Percentiles rank a stretch among this genome's conserved stretches.
Conservation (phyloP, 2,329 filamentous ascomycete genomes). For the Hyphodiscus sp. region DNA sequence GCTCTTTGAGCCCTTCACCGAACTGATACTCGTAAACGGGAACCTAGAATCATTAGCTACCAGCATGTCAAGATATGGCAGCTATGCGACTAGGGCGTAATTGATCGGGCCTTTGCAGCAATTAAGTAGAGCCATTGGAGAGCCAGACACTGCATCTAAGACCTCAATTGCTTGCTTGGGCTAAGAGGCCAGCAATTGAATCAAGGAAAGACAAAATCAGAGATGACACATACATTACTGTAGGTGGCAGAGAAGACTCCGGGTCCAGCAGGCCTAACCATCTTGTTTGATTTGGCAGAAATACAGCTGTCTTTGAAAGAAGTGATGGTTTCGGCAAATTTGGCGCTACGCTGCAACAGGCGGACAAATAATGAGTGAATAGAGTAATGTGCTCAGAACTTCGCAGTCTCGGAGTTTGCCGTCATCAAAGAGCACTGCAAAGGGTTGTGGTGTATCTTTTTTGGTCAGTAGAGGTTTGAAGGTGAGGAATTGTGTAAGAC, state of each 20-base stretch:
- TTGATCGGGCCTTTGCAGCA: too few species aligned
- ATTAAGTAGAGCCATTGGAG: not conserved
- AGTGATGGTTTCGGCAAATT: not conserved
- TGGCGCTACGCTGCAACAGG: not conserved
- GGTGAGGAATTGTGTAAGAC: not conserved
- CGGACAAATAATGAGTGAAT: too few species aligned
- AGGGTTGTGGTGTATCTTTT: not conserved
- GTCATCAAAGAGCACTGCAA: not conserved
- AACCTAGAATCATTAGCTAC: conserved; percentile 49
- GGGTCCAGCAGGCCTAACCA: conserved; percentile 28
- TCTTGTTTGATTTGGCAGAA: conserved; percentile 12
- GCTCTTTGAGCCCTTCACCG: conserved; percentile 66
- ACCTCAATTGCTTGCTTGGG: too few species aligned
- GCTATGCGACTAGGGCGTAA: too few species aligned
- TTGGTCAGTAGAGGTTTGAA: not conserved
- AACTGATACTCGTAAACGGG: conserved; percentile 93
- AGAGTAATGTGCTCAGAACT: too few species aligned
- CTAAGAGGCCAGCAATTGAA: too few species aligned
- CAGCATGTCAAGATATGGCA: too few species aligned
- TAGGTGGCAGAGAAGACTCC: conserved; percentile 62
- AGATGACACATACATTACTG: conserved; percentile 49
- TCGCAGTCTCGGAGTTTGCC: too few species aligned
- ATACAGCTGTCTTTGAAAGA: not conserved
- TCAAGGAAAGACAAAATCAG: too few species aligned
- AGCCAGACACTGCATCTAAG: not conserved